Evolutionary conservation across 768 basidiomycete species (phyloP).

Genomic region (Boletus vinaceobasis): DNA sequence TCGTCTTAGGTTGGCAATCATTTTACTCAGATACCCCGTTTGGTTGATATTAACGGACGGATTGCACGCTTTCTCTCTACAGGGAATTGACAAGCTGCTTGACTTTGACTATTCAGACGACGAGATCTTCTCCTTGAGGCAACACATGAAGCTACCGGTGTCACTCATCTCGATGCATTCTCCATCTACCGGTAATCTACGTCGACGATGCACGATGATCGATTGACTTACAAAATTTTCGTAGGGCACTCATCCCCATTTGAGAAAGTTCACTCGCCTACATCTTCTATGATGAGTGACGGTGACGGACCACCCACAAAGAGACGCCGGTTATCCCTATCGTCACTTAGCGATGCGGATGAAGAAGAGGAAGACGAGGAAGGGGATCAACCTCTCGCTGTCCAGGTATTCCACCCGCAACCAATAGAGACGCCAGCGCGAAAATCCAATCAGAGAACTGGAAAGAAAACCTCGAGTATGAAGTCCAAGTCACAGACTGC

Average conservation of each 20-base stretch:
- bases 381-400: constrained; percentile 55
- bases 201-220: background rate
- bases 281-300: constrained; percentile 47
- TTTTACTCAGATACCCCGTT: constrained; percentile 9
- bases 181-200: constrained; percentile 50
- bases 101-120: constrained; percentile 77
- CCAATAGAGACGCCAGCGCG: constrained; percentile 29
- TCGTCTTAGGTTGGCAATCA: constrained; percentile 22
- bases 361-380: constrained; percentile 53
- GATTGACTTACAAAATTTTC: constrained; percentile 11
- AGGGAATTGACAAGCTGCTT: constrained; percentile 76
- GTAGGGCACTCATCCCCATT: constrained; percentile 23
- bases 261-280: constrained; percentile 16
- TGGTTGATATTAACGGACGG: constrained; percentile 12
- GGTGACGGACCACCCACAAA: constrained; percentile 47
- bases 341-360: constrained; percentile 46
- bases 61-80: constrained; percentile 9
- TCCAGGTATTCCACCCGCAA: constrained; percentile 37
- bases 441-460: constrained; percentile 40
- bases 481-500: constrained; percentile 60
- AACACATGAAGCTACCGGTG: constrained; percentile 60
- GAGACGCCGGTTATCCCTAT: constrained; percentile 54
- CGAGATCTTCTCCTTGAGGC: constrained; percentile 63
- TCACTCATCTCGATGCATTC: constrained; percentile 49
- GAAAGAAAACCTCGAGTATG: constrained; percentile 56